Base-by-base conservation (phyloP, 208 protist species). In the Borovskyia barvae region DNA sequence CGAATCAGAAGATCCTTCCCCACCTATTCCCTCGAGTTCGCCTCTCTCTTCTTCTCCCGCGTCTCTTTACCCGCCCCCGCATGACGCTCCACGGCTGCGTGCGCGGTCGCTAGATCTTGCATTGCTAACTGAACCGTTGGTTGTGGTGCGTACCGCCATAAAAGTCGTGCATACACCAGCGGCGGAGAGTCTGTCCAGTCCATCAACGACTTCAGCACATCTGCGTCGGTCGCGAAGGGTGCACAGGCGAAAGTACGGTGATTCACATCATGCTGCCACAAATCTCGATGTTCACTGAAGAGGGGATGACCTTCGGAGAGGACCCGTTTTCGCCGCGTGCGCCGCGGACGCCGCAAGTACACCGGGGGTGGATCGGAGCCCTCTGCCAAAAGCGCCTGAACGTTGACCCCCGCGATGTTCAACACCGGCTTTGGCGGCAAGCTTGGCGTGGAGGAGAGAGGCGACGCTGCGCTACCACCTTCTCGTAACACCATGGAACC, bases 141-240 rank as follows among this genome's bases (percentile, higher is more conserved):
- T 12, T 77, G 49, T 2, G 81, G 81, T 3, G 77, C 58, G 66
- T 87, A 88, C 30, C 80, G 81, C 85, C 87, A 94, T 48, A 94
- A 47, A 20, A 92, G 68, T 5, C 71, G 47, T n/a, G 87, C 80
- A 52, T 89, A 94, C 12, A 92, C 62, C 19, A 90, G 68, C 20
- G 74, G 29, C 2, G 79, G 62, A 3, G 75, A 72, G 42, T 86
- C 77, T 1, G 41, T 65, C 82, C 84, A 94, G 52, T 94, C 84
- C 22, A 59, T 72, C 17, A 81, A 60, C 7, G 84, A 90, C 24
- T 59, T 49, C 42, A 94, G 61, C 22, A 94, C 80, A 42, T 94
- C 76, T 24, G 75, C 72, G 28, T 87, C 87, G 22, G 78, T 87
- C 24, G 87, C 68, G 43, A 85, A 85, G 0, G 87, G 87, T 4